Evolutionary conservation across 805 yeast genomes (phyloP), one percentile per base, ranked within the genome.

Genomic region (Lipomyces lipofer): DNA sequence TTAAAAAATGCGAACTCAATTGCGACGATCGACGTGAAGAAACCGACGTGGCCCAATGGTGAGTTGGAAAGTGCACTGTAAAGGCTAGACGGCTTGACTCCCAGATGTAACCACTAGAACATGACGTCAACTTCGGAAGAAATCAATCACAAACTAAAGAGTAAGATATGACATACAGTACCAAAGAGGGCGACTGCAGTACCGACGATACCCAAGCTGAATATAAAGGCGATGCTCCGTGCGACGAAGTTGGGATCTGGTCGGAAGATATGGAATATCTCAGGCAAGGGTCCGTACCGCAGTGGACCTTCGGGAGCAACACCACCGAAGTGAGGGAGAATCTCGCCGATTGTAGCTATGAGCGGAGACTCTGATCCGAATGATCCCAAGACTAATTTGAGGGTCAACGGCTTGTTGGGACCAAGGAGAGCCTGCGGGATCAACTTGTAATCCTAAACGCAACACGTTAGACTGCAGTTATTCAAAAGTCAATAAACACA

Each of bases 221-320:
- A 84, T 0, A 76, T 61, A 8, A 76, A 58, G 1, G 91, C 84
- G 22, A 86, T 59, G 2, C 75, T 56, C 7, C 80, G 70, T 51
- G 78, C 72, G 10, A 80, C 82, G 32, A 83, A 79, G 30, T 69
- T 69, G 19, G 83, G 81, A n/a, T 78, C 79, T 3, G 70, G 67
- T 51, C 75, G 76, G 73, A 88, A 89, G 33, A 71, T 67, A 68
- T 87, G 89, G 59, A 69, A 69, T 60, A 88, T 85, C 69, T 85
- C 90, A 2, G 83, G 80, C 66, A 76, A 68, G 12, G 77, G 67
- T 2, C 78, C 85, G 24, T 39, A 58, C 35, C 62, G 27, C 3
- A 28, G 4, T 3, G 59, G 50, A 9, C 27, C 43, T 2, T 40
- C 13, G 21, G 53, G 25, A 4, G 38, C 15, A 2, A 36, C 51